A percentile compares a stretch with the other conserved stretches of the same genome.
phyloP scores from a whole-genome alignment of 169 alveolate genomes.

The Theileria parva region DNA sequence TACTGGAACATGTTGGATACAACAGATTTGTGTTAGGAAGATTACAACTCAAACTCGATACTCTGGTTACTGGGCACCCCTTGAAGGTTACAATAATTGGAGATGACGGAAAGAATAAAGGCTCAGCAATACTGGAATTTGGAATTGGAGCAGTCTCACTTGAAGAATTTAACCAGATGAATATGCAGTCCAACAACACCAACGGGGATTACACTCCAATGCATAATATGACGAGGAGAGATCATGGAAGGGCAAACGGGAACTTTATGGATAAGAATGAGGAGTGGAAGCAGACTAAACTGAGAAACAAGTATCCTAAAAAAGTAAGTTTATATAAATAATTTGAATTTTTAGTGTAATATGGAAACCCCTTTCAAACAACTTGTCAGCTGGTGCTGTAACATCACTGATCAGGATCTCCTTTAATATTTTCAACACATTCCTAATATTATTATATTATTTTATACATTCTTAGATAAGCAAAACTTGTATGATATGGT shows the following conservation, averaged over 20 bases:
- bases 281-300: background rate
- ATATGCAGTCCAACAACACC: slow-evolving; percentile 40
- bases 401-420: slow-evolving; percentile 73
- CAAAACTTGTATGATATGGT: background rate
- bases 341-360: slow-evolving; percentile 21
- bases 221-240: background rate
- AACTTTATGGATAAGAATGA: background rate
- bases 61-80: slow-evolving; percentile 71
- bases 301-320: background rate
- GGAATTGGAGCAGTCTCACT: slow-evolving; percentile 56
- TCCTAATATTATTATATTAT: background rate
- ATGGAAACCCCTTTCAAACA: slow-evolving; percentile 64
- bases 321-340: slow-evolving; percentile 25
- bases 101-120: slow-evolving; percentile 69
- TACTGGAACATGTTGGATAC: slow-evolving; percentile 68
- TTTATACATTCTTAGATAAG: background rate
- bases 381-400: slow-evolving; percentile 80
- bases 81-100: slow-evolving; percentile 73
- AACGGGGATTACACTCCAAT: slow-evolving; percentile 9
- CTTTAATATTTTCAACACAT: slow-evolving; percentile 5
- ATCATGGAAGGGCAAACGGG: background rate
- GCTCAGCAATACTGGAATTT: slow-evolving; percentile 70
- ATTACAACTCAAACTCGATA: slow-evolving; percentile 68
- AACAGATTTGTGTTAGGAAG: slow-evolving; percentile 71
- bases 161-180: slow-evolving; percentile 54